Evolutionary conservation across 768 basidiomycete species (phyloP), one percentile per base, ranked within the genome.

Genomic region (Leccinellum rugosiceps): DNA sequence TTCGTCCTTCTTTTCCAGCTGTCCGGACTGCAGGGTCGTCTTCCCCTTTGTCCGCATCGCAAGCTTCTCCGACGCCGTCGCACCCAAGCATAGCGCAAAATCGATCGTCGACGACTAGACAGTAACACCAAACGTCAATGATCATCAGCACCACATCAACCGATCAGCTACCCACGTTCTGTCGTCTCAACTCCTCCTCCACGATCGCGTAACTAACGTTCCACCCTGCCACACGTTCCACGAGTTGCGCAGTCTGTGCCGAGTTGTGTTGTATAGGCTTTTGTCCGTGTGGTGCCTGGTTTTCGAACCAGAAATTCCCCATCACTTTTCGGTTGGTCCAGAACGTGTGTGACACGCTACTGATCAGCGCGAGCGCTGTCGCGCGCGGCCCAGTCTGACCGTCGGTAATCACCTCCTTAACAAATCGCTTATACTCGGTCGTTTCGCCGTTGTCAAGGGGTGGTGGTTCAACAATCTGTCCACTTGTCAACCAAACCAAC

Each of bases 1-100:
- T 72, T 99, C 97, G 65, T 99, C 97, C 76, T 98, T 98, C 77
- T 97, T 98, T 58, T 98, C 96, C 26, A 99, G 80, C 15, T 85
- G 81, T 6, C 65, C 66, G 35, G 64, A 66, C 26, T 76, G 65
- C 31, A 73, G 63, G 51, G 65, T 77, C n/a, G 71, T 66, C 76
- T 86, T 90, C 41, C 81, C 79, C 72, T 88, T 90, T 49, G 96
- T 98, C 43, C 93, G 86, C 41, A 75, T 72, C 0, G 97, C 94
- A 21, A 90, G 79, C 64, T 86, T 86, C 55, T 95, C 92, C 44
- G 84, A 78, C 45, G 83, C 81, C 26, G 95, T 94, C 38, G 96
- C 95, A 25, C 96, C 95, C 49, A 99, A 78, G 70, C 95, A 98
- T 34, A 99, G 77, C 28, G 89, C 87, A 66, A 99, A 93, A 74